phyloP scores from a whole-genome alignment of 2,329 filamentous ascomycete genomes.

The Fusarium pseudonygamai region DNA sequence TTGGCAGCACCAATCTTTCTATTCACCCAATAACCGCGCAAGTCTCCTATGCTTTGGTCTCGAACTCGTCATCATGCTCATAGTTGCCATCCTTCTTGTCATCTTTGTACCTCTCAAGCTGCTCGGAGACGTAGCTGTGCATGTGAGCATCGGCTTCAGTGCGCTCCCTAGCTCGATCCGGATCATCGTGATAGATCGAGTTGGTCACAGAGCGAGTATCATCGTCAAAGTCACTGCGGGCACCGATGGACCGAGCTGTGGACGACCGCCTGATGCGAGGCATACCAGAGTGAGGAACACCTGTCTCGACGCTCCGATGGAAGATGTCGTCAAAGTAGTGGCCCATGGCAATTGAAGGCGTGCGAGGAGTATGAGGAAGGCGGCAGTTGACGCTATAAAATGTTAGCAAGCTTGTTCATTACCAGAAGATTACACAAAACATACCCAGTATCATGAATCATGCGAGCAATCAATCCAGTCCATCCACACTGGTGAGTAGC shows the following conservation, averaged over 20 bases:
- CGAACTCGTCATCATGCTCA: slow-evolving; percentile 57
- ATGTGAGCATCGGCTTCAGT: slow-evolving; percentile 74
- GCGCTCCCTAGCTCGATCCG: slow-evolving; percentile 58
- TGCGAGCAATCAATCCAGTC: slow-evolving; percentile 94
- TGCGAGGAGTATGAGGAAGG: slow-evolving; percentile 91
- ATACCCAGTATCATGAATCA: slow-evolving; percentile 98
- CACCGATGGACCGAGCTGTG: slow-evolving; percentile 83
- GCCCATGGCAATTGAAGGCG: slow-evolving; percentile 81
- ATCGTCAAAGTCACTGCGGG: slow-evolving; percentile 78
- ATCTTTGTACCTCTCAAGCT: slow-evolving; percentile 74
- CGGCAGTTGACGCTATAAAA: slow-evolving; percentile 79
- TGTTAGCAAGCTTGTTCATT: slow-evolving; percentile 51
- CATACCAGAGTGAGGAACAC: slow-evolving; percentile 52
- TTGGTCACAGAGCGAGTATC: slow-evolving; percentile 47
- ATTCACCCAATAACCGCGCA: background rate
- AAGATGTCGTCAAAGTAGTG: slow-evolving; percentile 98
- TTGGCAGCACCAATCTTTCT: slow-evolving; percentile 8
- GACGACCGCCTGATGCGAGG: slow-evolving; percentile 78
- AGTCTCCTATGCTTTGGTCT: slow-evolving; percentile 49
- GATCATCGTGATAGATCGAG: slow-evolving; percentile 48
- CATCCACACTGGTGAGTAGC: slow-evolving; percentile 96
- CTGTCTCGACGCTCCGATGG: slow-evolving; percentile 52
- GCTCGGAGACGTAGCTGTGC: slow-evolving; percentile 82
- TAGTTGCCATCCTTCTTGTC: slow-evolving; percentile 40
- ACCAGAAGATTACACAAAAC: slow-evolving; percentile 44